A percentile compares a stretch with the other conserved stretches of the same genome.
Conservation (phyloP, 2,329 filamentous ascomycete species). For the Aschersonia sp. region DNA sequence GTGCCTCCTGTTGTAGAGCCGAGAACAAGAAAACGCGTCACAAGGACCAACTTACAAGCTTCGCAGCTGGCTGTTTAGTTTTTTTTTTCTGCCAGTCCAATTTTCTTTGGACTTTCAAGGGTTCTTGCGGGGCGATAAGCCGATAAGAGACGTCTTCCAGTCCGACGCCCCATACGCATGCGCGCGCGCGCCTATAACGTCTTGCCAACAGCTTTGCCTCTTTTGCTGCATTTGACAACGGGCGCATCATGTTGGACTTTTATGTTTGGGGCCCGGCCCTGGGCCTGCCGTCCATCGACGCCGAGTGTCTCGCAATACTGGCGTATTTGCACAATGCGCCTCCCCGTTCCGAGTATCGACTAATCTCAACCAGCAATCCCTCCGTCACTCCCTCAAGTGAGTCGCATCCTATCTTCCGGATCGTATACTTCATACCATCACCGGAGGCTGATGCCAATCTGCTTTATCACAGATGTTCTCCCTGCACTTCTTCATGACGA, state of each 20-base stretch:
- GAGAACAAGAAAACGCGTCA: no score
- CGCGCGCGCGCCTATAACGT: no score
- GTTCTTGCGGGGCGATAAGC: conserved; percentile 12
- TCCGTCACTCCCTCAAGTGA: conserved; percentile 56
- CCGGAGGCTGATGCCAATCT: no score
- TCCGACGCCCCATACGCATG: no score
- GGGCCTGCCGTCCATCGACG: conserved; percentile 75
- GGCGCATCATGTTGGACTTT: conserved; percentile 38
- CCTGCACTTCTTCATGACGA: conserved; percentile 37
- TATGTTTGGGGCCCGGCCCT: conserved; percentile 88
- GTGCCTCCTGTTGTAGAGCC: not conserved
- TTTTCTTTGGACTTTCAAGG: conserved; percentile 2
- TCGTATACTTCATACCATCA: no score
- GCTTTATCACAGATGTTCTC: conserved; percentile 28
- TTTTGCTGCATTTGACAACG: no score
- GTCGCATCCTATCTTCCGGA: conserved; percentile 12
- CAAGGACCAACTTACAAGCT: no score
- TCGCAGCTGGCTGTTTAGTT: not conserved
- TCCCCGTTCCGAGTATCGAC: conserved; percentile 45
- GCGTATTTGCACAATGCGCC: conserved; percentile 57
- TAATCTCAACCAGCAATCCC: conserved; percentile 61
- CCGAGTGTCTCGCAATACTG: conserved; percentile 76
- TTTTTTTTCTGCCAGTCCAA: not conserved
- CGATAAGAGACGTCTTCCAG: conserved; percentile 7
- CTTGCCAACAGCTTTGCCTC: no score